A percentile compares a stretch with the other conserved stretches of the same genome.
phyloP scores from a whole-genome alignment of 2,329 filamentous ascomycete genomes.

The Alternaria sp. region DNA sequence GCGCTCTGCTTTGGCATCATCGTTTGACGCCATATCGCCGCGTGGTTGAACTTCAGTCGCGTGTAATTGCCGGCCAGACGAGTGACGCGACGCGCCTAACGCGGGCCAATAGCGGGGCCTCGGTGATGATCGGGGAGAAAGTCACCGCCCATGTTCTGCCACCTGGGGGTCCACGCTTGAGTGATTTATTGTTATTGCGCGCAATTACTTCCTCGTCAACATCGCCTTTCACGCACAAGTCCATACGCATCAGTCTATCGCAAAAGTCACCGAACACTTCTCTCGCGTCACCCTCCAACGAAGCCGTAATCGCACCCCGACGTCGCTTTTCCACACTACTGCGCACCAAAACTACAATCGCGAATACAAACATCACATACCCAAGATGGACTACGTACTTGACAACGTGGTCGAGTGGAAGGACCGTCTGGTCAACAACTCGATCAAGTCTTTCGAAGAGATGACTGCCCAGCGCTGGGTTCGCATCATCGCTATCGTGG shows the following conservation, averaged over 20 bases:
- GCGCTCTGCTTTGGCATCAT: constrained; percentile 32
- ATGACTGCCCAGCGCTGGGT: constrained; percentile 60
- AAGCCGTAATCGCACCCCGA: neutral
- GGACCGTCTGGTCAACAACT: constrained; percentile 50
- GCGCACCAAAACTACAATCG: neutral
- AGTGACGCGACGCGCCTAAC: constrained; percentile 28
- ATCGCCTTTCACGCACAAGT: neutral
- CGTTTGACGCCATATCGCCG: constrained; percentile 32
- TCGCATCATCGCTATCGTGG: constrained; percentile 73
- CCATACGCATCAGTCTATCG: neutral
- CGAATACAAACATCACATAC: neutral
- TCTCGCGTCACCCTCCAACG: neutral
- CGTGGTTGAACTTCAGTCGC: neutral
- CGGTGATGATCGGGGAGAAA: constrained; percentile 8
- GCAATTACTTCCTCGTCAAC: neutral
- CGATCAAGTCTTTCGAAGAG: constrained; percentile 51
- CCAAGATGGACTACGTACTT: constrained; percentile 27
- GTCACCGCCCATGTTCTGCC: constrained; percentile 20
- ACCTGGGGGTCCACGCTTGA: constrained; percentile 10
- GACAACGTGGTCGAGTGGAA: constrained; percentile 41
- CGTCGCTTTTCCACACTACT: neutral
- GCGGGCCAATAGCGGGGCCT: constrained; percentile 24
- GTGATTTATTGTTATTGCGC: constrained; percentile 12
- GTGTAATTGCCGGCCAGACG: neutral
- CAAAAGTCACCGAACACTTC: neutral